phyloP scores from a whole-genome alignment of 2,329 filamentous ascomycete genomes.

The Davidsoniella neocaledoniae region DNA sequence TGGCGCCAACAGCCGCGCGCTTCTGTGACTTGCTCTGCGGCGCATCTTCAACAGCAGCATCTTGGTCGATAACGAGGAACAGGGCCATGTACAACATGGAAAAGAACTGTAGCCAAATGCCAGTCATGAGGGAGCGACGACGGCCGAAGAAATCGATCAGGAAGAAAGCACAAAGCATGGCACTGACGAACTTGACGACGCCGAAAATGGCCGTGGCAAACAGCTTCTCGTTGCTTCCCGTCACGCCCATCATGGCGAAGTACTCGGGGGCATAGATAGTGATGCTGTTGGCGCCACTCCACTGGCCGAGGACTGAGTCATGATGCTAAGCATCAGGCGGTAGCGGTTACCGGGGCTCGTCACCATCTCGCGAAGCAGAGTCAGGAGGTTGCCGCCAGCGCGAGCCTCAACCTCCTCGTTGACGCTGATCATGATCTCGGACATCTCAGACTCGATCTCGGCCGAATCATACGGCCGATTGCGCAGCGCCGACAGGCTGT shows the following conservation, averaged over 20 bases:
- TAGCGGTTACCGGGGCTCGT: constrained; percentile 53
- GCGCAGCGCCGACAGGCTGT: constrained; percentile 39
- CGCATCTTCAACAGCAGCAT: constrained; percentile 24
- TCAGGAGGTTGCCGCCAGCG: constrained; percentile 44
- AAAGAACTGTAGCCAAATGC: constrained; percentile 42
- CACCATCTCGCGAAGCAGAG: constrained; percentile 53
- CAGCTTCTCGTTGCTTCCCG: constrained; percentile 49
- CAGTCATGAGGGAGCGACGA: constrained; percentile 46
- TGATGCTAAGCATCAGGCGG: constrained; percentile 49
- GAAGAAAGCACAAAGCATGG: constrained; percentile 56
- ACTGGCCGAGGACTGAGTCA: constrained; percentile 55
- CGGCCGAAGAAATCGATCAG: constrained; percentile 65
- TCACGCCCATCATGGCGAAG: constrained; percentile 54
- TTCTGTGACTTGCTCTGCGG: constrained; percentile 25
- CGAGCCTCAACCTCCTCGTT: constrained; percentile 58
- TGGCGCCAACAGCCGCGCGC: constrained; percentile 46
- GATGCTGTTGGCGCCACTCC: constrained; percentile 56
- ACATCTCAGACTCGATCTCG: constrained; percentile 31
- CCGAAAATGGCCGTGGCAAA: constrained; percentile 63
- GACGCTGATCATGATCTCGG: constrained; percentile 46
- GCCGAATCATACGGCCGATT: constrained; percentile 44
- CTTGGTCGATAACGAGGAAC: constrained; percentile 36
- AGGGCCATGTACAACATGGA: constrained; percentile 45
- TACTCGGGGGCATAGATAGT: constrained; percentile 62
- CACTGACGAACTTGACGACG: constrained; percentile 52